Conservation (phyloP, 148 eudicot species). For the Nepenthes mirabilis region DNA sequence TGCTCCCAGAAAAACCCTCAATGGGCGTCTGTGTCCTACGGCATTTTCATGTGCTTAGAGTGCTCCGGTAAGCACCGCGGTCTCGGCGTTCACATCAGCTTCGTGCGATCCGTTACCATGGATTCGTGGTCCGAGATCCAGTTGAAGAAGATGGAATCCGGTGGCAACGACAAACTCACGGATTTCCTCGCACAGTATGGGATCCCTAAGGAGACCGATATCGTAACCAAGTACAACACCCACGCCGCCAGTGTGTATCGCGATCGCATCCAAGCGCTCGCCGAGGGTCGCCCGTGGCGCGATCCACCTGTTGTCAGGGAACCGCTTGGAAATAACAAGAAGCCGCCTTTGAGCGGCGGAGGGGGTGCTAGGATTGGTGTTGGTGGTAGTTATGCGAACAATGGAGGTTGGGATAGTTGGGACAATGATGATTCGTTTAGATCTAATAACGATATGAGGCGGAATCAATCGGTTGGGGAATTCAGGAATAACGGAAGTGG, state of each 20-base stretch:
- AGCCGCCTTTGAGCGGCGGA: constrained; percentile 3
- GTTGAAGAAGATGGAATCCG: constrained; percentile 61
- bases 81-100: constrained; percentile 70
- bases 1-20: constrained; percentile 73
- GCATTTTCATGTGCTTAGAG: constrained; percentile 68
- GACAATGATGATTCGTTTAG: constrained; percentile 35
- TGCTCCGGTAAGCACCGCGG: constrained; percentile 85
- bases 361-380: background rate
- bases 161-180: constrained; percentile 68
- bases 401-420: constrained; percentile 81
- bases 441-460: constrained; percentile 33
- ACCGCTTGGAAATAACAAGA: constrained; percentile 4
- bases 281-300: constrained; percentile 75
- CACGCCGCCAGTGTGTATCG: constrained; percentile 69
- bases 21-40: constrained; percentile 78
- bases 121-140: constrained; percentile 99
- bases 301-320: constrained; percentile 85
- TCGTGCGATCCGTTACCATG: constrained; percentile 88
- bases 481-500: constrained; percentile 30
- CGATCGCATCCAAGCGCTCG: constrained; percentile 63
- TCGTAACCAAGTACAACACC: constrained; percentile 66
- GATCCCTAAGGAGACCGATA: constrained; percentile 59
- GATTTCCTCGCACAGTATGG: constrained; percentile 42
- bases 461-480: constrained; percentile 67
- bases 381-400: background rate